These are phyloP conservation scores for Mycena venus DNA, from an alignment of 768 basidiomycete genomes.

Conservation along the genomic window DNA sequence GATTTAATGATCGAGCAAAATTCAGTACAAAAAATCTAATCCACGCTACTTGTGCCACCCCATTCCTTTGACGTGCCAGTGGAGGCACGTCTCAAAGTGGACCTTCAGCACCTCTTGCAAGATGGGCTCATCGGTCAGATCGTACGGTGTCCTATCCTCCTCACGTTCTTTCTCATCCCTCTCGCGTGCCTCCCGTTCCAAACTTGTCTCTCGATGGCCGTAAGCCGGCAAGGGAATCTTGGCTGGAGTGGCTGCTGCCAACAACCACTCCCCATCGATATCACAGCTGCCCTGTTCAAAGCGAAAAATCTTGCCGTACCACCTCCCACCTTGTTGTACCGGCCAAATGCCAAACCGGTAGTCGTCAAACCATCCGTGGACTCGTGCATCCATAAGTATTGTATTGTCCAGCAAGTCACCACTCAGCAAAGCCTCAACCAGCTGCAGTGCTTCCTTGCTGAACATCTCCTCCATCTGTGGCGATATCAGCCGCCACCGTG, in stretches of 20 bases:
- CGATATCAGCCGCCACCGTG: neutral
- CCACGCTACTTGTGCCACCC: conserved; percentile 18
- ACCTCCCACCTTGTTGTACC: neutral
- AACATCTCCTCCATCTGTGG: neutral
- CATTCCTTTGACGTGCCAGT: conserved; percentile 24
- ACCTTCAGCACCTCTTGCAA: conserved; percentile 9
- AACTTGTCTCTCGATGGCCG: conserved; percentile 1
- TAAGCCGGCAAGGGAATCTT: neutral
- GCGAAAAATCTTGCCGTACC: conserved; percentile 20
- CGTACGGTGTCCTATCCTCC: conserved; percentile 11
- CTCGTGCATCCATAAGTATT: conserved; percentile 20
- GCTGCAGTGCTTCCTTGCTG: neutral
- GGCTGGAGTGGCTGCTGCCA: conserved; percentile 6
- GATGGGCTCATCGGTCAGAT: neutral
- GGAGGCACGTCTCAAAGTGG: conserved; percentile 16
- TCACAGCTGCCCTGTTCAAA: conserved; percentile 12
- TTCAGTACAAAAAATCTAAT: no score
- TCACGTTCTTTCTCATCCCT: conserved; percentile 14
- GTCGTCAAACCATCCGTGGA: conserved; percentile 9
- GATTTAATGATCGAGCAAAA: no score
- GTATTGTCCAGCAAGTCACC: neutral
- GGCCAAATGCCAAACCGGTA: conserved; percentile 22
- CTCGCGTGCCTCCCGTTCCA: conserved; percentile 12
- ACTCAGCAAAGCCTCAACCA: neutral
- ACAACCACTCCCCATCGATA: conserved; percentile 4